Evolutionary conservation across 1,284 basidiomycete species (phyloP).

Genomic region (Rhizopogon parksii): DNA sequence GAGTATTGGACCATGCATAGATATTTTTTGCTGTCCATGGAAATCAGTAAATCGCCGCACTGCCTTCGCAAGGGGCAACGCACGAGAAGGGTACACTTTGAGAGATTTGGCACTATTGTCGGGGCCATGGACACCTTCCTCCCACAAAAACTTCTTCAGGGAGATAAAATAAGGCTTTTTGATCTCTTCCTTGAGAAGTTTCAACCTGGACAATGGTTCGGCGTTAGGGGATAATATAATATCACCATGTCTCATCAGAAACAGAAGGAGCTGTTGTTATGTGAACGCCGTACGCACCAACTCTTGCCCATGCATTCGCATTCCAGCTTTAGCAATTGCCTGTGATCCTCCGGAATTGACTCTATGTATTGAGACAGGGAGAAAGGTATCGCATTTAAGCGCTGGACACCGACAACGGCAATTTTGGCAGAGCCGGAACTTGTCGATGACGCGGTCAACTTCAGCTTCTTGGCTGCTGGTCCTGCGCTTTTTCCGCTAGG

Average conservation of each 20-base stretch:
- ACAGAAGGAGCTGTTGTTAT: neutral
- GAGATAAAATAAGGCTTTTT: conserved; percentile 68
- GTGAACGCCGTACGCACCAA: conserved; percentile 42
- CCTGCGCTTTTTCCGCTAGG: conserved; percentile 29
- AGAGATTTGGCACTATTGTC: conserved; percentile 39
- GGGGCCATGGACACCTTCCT: conserved; percentile 55
- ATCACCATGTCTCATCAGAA: neutral
- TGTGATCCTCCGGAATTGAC: conserved; percentile 53
- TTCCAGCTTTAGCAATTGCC: conserved; percentile 55
- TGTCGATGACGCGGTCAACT: conserved; percentile 23
- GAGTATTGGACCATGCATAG: conserved; percentile 78
- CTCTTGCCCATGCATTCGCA: conserved; percentile 66
- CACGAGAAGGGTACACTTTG: conserved; percentile 61
- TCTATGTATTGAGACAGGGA: conserved; percentile 50
- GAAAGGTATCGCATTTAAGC: conserved; percentile 66
- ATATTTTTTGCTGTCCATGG: conserved; percentile 54
- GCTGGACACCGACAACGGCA: conserved; percentile 26
- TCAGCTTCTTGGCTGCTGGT: conserved; percentile 37
- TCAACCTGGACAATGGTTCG: conserved; percentile 43
- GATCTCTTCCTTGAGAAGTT: conserved; percentile 66
- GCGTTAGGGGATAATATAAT: conserved; percentile 7
- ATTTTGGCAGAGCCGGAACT: conserved; percentile 11
- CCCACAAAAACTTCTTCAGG: conserved; percentile 64
- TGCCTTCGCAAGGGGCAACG: conserved; percentile 22
- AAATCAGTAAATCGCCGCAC: conserved; percentile 2